A percentile compares a stretch with the other conserved stretches of the same genome.
Conservation (phyloP, 2,329 filamentous ascomycete genomes). For the Colletotrichum orchidophilum region DNA sequence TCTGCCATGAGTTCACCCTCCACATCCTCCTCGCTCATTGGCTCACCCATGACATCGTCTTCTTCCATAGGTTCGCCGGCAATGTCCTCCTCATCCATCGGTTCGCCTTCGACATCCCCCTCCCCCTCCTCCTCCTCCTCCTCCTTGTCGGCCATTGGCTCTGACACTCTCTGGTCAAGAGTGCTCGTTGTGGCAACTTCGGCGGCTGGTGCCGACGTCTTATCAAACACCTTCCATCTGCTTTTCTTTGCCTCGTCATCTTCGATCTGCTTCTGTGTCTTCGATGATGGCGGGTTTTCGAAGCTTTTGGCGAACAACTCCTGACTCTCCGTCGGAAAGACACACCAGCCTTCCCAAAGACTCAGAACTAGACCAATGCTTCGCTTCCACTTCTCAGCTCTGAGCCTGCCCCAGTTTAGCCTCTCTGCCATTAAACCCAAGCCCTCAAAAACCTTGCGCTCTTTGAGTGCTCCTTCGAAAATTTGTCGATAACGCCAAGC, state of each 20-base stretch:
- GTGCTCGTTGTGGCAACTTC: conserved; percentile 11
- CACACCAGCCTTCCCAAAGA: conserved; percentile 77
- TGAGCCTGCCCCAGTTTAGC: conserved; percentile 81
- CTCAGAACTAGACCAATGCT: conserved; percentile 75
- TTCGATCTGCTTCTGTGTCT: conserved; percentile 40
- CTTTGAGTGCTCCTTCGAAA: conserved; percentile 77
- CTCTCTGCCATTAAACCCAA: conserved; percentile 79
- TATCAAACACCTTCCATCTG: conserved; percentile 62
- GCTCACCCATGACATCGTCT: conserved; percentile 51
- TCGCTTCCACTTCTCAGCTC: conserved; percentile 85
- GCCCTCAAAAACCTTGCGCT: conserved; percentile 76
- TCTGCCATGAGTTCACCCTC: conserved; percentile 52
- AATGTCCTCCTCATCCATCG: conserved; percentile 56
- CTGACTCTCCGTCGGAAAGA: conserved; percentile 79
- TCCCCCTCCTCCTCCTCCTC: conserved; percentile 51
- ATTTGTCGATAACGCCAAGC: conserved; percentile 88
- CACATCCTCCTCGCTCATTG: conserved; percentile 52
- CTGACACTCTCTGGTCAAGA: conserved; percentile 23
- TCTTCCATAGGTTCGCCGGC: conserved; percentile 55
- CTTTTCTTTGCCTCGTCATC: conserved; percentile 48
- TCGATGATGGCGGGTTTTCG: conserved; percentile 69
- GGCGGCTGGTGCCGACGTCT: conserved; percentile 36
- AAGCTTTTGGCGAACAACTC: conserved; percentile 77
- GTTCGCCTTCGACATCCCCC: conserved; percentile 50
- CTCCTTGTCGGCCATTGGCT: conserved; percentile 31